Base-by-base conservation (phyloP, 108 stramenopile species). In the Stephanodiscus triporus region DNA sequence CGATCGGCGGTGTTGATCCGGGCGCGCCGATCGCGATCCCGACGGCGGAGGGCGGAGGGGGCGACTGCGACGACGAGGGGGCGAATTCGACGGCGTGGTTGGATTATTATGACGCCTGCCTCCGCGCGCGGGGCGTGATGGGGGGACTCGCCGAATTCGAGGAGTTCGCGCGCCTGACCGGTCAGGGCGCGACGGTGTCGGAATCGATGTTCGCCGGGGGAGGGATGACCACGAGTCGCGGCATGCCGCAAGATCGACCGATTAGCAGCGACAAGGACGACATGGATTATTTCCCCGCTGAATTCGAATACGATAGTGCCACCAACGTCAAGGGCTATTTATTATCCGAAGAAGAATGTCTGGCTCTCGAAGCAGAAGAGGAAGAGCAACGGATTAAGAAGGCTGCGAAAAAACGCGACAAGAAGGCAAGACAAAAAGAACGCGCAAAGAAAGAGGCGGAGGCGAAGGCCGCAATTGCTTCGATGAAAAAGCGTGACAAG, bases 351-450 rank as follows among this genome's bases (percentile, higher is more conserved):
- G 64, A 78, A 53, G 47, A 59, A 40, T 64, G 36, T 37, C 20
- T 13, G 32, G 23, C 26, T 0, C 55, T 66, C 16, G 86, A 89
- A 50, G 82, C 79, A 9, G 49, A 77, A 48, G 88, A 91, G 64
- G 80, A 73, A 24, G 90, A 91, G 50, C 80, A 84, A 34, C 77
- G 75, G 26, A 80, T 84, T 51, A 73, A 73, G 38, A 63, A 65
- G 50, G 86, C 88, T 19, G 83, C 82, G 48, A 88, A 89, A 55
- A 84, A 86, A 62, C 82, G 88, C 20, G 87, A 93, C 75, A 93
- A 88, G 71, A 89, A 89, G 48, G 80, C 85, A 45, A 82, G 88
- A 14, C 75, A 86, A 36, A 89, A 89, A 49, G 85, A 89, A 72
- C 84, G 86, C 42, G 73, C 62, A 47, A 86, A 81, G 64, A 84